Percentiles rank a stretch among this genome's conserved stretches.
These are phyloP conservation scores for Saccharomycopsis phalli DNA, from an alignment of 1,139 yeast genomes.

Conservation along the genomic window DNA sequence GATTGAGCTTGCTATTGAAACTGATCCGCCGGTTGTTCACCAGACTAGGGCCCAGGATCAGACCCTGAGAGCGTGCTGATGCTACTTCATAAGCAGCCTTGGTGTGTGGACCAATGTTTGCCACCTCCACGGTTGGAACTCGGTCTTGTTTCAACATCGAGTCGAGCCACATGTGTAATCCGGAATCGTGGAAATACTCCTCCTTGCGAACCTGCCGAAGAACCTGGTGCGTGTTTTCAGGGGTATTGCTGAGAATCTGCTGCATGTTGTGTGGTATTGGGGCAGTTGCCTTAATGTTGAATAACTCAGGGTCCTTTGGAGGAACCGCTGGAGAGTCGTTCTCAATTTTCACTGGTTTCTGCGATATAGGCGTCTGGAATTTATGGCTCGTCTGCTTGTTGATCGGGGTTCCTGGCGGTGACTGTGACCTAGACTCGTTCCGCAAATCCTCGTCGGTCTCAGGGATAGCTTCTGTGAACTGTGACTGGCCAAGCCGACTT, in stretches of 20 bases:
- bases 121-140: neutral
- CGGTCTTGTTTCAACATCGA: constrained; percentile 10
- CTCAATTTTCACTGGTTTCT: constrained; percentile 2
- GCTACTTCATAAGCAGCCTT: constrained; percentile 17
- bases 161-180: constrained; percentile 18
- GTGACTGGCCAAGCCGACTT: neutral
- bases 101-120: constrained; percentile 16
- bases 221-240: constrained; percentile 16
- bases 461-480: neutral
- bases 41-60: neutral
- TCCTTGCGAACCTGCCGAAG: constrained; percentile 15
- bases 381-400: constrained; percentile 1
- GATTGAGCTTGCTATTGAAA: constrained; percentile 16
- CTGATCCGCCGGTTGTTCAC: constrained; percentile 13
- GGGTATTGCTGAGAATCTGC: constrained; percentile 7
- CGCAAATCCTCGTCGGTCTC: neutral
- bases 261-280: constrained; percentile 16
- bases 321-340: constrained; percentile 20
- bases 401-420: neutral
- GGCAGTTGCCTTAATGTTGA: constrained; percentile 7
- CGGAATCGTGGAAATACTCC: constrained; percentile 18
- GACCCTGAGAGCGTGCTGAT: constrained; percentile 7
- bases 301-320: constrained; percentile 15
- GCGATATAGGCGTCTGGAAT: constrained; percentile 4
- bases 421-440: neutral